Percentiles rank a stretch among this genome's conserved stretches.
Conservation (phyloP, 371 early-diverging fungal species). For the Apophysomyces trapeziformis region DNA sequence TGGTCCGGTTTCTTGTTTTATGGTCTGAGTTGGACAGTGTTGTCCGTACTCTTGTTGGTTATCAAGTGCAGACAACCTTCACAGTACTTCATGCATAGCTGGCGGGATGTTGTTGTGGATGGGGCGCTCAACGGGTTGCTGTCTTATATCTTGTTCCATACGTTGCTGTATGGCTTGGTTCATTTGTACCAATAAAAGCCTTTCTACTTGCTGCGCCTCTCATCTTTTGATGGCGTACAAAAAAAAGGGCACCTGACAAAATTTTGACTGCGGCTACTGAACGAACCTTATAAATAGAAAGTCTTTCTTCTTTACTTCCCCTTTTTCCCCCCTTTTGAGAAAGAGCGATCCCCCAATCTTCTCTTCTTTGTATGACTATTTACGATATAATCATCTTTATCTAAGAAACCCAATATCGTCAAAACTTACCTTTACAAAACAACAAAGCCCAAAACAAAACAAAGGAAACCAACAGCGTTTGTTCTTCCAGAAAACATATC, state of each 20-base stretch:
- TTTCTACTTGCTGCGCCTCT: constrained; percentile 4
- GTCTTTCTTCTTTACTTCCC: not conserved
- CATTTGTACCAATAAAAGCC: constrained; percentile 73
- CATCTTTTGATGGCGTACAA: not conserved
- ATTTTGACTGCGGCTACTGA: constrained; percentile 4
- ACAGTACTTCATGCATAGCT: constrained; percentile 55
- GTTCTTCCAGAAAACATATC: too few relatives aligned
- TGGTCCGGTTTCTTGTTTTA: constrained; percentile 79
- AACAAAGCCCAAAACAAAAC: not conserved
- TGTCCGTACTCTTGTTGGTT: constrained; percentile 54
- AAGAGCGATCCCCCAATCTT: not conserved
- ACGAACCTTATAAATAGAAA: not conserved
- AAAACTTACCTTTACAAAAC: not conserved
- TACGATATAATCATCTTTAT: too few relatives aligned
- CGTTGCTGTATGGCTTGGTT: constrained; percentile 81
- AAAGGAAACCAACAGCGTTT: not conserved
- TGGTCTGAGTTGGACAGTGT: constrained; percentile 60
- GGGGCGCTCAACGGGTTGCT: constrained; percentile 76
- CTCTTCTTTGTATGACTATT: not conserved
- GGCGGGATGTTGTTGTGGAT: constrained; percentile 61
- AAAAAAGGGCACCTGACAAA: not conserved
- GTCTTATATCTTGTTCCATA: constrained; percentile 83
- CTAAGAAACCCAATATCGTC: not conserved
- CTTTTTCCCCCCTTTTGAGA: not conserved
- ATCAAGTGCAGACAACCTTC: constrained; percentile 38